These are phyloP conservation scores for Secale cereale DNA, from an alignment of 176 grass and related monocot genomes.

Conservation along the genomic window DNA sequence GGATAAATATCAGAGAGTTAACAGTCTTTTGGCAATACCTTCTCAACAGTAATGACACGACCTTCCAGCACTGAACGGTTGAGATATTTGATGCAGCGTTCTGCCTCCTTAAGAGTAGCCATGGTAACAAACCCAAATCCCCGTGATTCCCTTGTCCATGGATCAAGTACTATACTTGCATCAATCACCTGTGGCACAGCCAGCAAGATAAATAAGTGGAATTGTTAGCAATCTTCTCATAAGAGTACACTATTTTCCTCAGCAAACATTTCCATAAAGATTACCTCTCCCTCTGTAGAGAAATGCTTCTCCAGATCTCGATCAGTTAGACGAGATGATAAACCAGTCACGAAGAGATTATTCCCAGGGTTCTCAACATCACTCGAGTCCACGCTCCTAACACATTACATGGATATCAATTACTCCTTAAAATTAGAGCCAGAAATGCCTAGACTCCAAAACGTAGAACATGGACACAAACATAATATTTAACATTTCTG, in stretches of 20 bases:
- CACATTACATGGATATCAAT: not conserved
- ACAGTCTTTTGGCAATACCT: constrained; percentile 39
- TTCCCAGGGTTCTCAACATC: constrained; percentile 62
- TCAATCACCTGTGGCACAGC: constrained; percentile 47
- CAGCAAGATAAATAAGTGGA: not conserved
- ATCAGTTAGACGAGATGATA: constrained; percentile 44
- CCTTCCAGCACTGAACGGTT: constrained; percentile 78
- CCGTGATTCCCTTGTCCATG: constrained; percentile 71
- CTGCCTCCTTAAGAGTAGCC: constrained; percentile 58
- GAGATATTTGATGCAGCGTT: constrained; percentile 75
- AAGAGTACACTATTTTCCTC: not conserved
- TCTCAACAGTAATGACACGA: constrained; percentile 91
- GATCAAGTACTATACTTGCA: constrained; percentile 68
- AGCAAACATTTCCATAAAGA: constrained; percentile 15
- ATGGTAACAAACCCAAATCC: constrained; percentile 98
- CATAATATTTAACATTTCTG: not conserved
- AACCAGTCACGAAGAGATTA: constrained; percentile 71
- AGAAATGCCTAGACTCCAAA: not conserved
- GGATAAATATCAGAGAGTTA: not conserved
- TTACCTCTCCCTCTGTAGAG: constrained; percentile 59
- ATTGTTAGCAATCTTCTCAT: not conserved
- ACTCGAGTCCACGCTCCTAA: constrained; percentile 57
- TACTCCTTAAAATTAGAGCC: not conserved
- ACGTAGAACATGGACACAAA: not conserved
- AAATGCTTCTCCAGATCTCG: constrained; percentile 55